phyloP scores from a whole-genome alignment of 2,329 filamentous ascomycete genomes.

The Claviceps digitariae region DNA sequence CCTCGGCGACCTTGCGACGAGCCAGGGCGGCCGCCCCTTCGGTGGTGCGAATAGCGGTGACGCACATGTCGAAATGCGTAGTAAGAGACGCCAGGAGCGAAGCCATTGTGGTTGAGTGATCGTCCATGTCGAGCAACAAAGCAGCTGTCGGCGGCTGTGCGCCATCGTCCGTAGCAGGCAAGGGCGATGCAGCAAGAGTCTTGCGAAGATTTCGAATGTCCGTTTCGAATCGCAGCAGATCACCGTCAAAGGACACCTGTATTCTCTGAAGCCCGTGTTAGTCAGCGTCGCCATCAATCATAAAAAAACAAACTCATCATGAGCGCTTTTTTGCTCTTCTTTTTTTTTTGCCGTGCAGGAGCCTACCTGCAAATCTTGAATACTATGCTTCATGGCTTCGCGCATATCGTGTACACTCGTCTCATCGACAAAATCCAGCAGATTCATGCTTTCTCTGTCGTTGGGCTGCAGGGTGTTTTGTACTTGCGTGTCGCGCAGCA shows the following conservation, averaged over 20 bases:
- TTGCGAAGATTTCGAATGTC: slow-evolving; percentile 55
- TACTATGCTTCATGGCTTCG: slow-evolving; percentile 53
- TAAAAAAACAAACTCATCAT: not conserved
- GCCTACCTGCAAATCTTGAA: slow-evolving; percentile 53
- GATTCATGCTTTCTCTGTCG: slow-evolving; percentile 43
- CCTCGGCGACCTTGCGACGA: slow-evolving; percentile 53
- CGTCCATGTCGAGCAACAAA: slow-evolving; percentile 50
- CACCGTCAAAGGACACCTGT: slow-evolving; percentile 61
- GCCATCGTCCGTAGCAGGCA: slow-evolving; percentile 19
- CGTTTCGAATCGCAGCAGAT: slow-evolving; percentile 61
- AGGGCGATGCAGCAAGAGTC: slow-evolving; percentile 30
- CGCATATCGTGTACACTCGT: slow-evolving; percentile 52
- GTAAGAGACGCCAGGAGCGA: slow-evolving; percentile 67
- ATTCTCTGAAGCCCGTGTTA: slow-evolving; percentile 29
- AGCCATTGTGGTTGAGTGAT: slow-evolving; percentile 71
- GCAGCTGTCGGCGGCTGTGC: slow-evolving; percentile 29
- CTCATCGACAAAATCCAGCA: slow-evolving; percentile 69
- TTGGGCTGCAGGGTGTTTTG: slow-evolving; percentile 48
- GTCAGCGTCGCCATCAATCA: not conserved
- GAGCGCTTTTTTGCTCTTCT: no score
- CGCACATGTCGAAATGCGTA: slow-evolving; percentile 83
- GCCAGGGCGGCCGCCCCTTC: slow-evolving; percentile 64
- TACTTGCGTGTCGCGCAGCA: slow-evolving; percentile 50
- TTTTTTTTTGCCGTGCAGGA: no score
- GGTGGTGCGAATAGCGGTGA: slow-evolving; percentile 80